phyloP scores from a whole-genome alignment of 768 basidiomycete species.

The Boletus barrowsii region DNA sequence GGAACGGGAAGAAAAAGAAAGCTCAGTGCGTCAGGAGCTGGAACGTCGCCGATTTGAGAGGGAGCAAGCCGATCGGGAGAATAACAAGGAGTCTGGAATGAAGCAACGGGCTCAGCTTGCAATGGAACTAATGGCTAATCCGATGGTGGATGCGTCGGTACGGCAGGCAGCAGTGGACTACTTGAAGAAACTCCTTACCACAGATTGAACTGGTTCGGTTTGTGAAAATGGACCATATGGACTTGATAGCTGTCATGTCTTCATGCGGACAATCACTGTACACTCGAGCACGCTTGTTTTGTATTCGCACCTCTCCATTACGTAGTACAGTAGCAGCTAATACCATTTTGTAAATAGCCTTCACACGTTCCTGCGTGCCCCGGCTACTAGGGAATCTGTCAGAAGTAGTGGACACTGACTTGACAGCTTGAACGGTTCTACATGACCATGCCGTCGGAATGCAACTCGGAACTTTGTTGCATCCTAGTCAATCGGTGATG shows the following conservation, averaged over 20 bases:
- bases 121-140: constrained; percentile 61
- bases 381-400: neutral
- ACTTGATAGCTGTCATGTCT: constrained; percentile 1
- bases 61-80: constrained; percentile 56
- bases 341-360: constrained; percentile 1
- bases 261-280: constrained; percentile 11
- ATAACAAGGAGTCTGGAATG: constrained; percentile 46
- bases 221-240: constrained; percentile 4
- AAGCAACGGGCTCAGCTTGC: constrained; percentile 68
- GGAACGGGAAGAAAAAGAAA: constrained; percentile 66
- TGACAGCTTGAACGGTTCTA: constrained; percentile 1
- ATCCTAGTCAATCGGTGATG: constrained; percentile 18
- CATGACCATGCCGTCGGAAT: constrained; percentile 24
- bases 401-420: too few species aligned
- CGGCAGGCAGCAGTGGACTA: constrained; percentile 70
- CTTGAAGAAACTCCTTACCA: constrained; percentile 59
- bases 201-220: constrained; percentile 27
- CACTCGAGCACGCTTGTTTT: constrained; percentile 8
- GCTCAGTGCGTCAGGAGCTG: constrained; percentile 45
- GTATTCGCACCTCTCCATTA: neutral
- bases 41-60: constrained; percentile 54
- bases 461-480: constrained; percentile 2
- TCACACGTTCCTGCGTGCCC: too few species aligned
- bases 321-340: constrained; percentile 8
- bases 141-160: constrained; percentile 54